Evolutionary conservation across 2,329 filamentous ascomycete genomes (phyloP), one percentile per base, ranked within the genome.

Genomic region (Colletotrichum sp.): DNA sequence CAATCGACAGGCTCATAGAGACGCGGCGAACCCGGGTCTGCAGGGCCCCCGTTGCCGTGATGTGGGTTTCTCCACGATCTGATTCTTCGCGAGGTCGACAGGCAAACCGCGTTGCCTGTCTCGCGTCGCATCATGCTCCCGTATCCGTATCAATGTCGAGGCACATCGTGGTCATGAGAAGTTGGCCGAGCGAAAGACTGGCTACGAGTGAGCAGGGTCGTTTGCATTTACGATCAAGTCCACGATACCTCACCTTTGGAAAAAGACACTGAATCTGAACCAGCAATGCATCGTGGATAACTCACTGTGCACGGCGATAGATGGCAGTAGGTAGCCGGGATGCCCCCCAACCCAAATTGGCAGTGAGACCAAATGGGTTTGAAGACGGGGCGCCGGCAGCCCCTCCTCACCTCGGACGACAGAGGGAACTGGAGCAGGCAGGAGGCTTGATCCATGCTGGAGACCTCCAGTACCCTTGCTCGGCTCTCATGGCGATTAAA

Each of bases 321-420:
- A 47, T 27, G 57, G 61, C 11, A 18, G 33, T 12, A 58, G 27
- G 33, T 12, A 58, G 27, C 68, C 8, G 47, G 71, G 71, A 73
- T 72, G 12, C 18, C 34, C 68, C 38, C 62, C 62, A 29, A 47
- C 47, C 38, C 16, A 57, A 47, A n/a, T 34, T 72, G 34, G 57
- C 57, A 34, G 69, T 74, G 72, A 74, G 68, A 74, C 72, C 57
- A 27, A 57, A 57, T 72, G 33, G 47, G 72, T 67, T 74, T 71
- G 68, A 71, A 66, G 55, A 63, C 31, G 68, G 62, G 62, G 62
- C 69, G 34, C 57, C 29, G 62, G n/a, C 29, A 38, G 62, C 34
- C 71, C 71, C 71, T 71, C 57, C 18, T 67, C 57, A 71, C 69
- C 38, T 71, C 34, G 68, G 57, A 72, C 62, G 68, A 67, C 62